These are phyloP conservation scores for Meyerozyma athensensis DNA, from an alignment of 1,139 yeast genomes.

Conservation along the genomic window DNA sequence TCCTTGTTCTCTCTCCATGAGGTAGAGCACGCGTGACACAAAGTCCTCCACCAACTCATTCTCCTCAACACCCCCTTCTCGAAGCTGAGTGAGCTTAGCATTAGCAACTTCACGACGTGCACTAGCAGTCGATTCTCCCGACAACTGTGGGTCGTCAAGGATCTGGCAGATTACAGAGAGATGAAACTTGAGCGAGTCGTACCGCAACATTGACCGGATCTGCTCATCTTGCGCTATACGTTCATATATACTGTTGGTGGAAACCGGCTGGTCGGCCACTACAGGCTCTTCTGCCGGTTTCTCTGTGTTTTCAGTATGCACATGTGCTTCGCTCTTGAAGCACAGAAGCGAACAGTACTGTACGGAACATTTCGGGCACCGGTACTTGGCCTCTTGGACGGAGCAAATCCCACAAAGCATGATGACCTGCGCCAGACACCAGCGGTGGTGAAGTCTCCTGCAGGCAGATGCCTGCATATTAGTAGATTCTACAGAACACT, in stretches of 20 bases:
- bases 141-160: constrained; percentile 37
- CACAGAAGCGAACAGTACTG: constrained; percentile 54
- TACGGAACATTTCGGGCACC: constrained; percentile 14
- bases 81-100: constrained; percentile 52
- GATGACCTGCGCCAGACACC: too few species aligned
- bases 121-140: constrained; percentile 41
- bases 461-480: not conserved
- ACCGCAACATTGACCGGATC: constrained; percentile 38
- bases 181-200: constrained; percentile 51
- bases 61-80: constrained; percentile 60
- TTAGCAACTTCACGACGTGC: constrained; percentile 56
- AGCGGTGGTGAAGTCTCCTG: not conserved
- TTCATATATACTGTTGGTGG: constrained; percentile 9
- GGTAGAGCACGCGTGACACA: constrained; percentile 16
- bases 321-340: constrained; percentile 48
- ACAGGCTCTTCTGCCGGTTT: constrained; percentile 5
- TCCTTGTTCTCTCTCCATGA: not conserved
- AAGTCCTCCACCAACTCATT: constrained; percentile 67
- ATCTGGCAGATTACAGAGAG: constrained; percentile 44
- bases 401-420: constrained; percentile 12
- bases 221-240: constrained; percentile 29
- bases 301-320: constrained; percentile 15
- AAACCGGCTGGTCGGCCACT: constrained; percentile 1
- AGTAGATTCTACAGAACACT: not conserved
- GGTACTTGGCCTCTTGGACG: constrained; percentile 10